Conservation (phyloP, 106 monocot genomes). For the Phalaenopsis aphrodite region DNA sequence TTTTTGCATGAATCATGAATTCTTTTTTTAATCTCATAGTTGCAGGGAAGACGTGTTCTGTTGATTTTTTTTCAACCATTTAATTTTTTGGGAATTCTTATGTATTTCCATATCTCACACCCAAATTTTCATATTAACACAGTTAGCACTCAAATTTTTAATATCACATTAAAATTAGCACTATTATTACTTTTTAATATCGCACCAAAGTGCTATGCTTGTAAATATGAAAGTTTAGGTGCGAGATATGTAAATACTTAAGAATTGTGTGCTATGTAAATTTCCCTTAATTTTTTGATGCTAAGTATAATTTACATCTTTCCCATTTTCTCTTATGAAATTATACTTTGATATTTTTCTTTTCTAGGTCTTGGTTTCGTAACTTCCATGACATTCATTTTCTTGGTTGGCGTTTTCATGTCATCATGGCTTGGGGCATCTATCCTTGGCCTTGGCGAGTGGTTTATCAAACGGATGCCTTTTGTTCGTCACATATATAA, state of each 20-base stretch:
- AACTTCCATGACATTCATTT: constrained; percentile 84
- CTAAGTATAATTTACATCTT: neutral
- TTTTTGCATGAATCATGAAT: neutral
- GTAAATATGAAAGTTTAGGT: too few species aligned
- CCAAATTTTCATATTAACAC: too few species aligned
- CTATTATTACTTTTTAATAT: too few species aligned
- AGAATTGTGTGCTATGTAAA: too few species aligned
- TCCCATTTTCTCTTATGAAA: neutral
- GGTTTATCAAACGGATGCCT: constrained; percentile 95
- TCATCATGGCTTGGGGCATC: constrained; percentile 95
- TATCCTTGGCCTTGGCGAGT: constrained; percentile 79
- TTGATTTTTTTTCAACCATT: neutral
- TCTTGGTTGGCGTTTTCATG: constrained; percentile 90
- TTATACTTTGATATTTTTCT: neutral
- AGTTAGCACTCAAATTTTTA: too few species aligned
- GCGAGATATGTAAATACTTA: too few species aligned
- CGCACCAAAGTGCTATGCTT: too few species aligned
- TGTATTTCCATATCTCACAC: too few species aligned
- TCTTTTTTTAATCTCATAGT: neutral
- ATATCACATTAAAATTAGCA: too few species aligned
- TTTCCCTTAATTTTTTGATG: neutral
- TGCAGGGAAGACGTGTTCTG: neutral
- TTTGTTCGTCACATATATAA: constrained; percentile 90
- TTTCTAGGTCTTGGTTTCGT: constrained; percentile 73
- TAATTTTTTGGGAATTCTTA: neutral